Evolutionary conservation across 2,329 filamentous ascomycete species (phyloP).

Genomic region (Penicillium sp.): DNA sequence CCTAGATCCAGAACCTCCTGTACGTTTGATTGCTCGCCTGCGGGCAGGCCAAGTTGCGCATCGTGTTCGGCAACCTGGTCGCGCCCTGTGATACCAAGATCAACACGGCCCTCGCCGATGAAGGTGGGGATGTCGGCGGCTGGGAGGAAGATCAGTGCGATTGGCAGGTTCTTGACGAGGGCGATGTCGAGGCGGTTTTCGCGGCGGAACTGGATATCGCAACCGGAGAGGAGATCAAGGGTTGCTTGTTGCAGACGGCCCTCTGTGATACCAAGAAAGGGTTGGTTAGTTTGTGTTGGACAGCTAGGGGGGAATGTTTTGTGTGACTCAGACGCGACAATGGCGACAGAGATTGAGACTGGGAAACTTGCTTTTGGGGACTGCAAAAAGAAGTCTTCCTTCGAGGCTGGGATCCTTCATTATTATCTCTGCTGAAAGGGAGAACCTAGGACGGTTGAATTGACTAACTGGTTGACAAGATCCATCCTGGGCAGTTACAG

Average conservation of each 20-base stretch:
- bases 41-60: constrained; percentile 49
- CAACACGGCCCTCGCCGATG: constrained; percentile 90
- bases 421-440: constrained; percentile 24
- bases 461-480: constrained; percentile 65
- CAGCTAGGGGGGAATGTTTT: not conserved
- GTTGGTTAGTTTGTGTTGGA: constrained; percentile 14
- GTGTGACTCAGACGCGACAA: constrained; percentile 12
- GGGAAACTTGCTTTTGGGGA: constrained; percentile 86
- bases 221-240: constrained; percentile 88
- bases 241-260: constrained; percentile 87
- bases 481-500: constrained; percentile 53
- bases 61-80: constrained; percentile 94
- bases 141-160: constrained; percentile 95
- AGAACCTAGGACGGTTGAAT: constrained; percentile 15
- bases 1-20: constrained; percentile 88
- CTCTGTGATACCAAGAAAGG: constrained; percentile 60
- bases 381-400: constrained; percentile 90
- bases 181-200: constrained; percentile 96
- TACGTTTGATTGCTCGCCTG: constrained; percentile 61
- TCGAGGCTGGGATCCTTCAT: constrained; percentile 69
- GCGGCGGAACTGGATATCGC: constrained; percentile 94
- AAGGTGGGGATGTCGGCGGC: constrained; percentile 97
- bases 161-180: constrained; percentile 93
- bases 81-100: constrained; percentile 90
- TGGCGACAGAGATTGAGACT: constrained; percentile 28